phyloP scores from a whole-genome alignment of 1,284 basidiomycete genomes.

The Clitocybe nebularis region DNA sequence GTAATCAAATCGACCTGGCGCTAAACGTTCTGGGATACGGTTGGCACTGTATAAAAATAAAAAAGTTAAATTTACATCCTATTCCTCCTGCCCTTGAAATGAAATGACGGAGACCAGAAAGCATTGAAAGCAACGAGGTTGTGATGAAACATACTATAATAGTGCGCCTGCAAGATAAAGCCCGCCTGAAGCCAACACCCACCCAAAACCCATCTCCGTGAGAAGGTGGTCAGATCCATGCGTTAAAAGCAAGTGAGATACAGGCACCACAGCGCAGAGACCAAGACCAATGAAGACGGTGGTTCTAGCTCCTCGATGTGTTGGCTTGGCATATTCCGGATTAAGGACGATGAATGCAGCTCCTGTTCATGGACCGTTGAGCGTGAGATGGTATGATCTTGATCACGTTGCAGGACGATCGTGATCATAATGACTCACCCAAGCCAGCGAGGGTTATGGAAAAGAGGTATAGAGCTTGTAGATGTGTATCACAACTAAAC shows the following conservation, averaged over 20 bases:
- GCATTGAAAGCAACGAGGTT: constrained; percentile 20
- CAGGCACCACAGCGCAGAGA: constrained; percentile 68
- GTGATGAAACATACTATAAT: constrained; percentile 66
- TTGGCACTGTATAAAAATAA: constrained; percentile 56
- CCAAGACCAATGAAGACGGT: constrained; percentile 80
- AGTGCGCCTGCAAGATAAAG: constrained; percentile 77
- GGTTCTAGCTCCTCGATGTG: constrained; percentile 77
- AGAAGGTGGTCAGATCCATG: constrained; percentile 57
- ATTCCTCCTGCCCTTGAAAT: constrained; percentile 8
- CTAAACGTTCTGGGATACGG: constrained; percentile 76
- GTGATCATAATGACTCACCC: constrained; percentile 44
- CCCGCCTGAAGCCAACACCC: constrained; percentile 63
- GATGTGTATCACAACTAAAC: constrained; percentile 60
- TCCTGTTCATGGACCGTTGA: constrained; percentile 31
- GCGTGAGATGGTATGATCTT: constrained; percentile 13
- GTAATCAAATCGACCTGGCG: constrained; percentile 79
- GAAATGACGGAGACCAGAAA: constrained; percentile 18
- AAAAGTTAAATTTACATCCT: constrained; percentile 16
- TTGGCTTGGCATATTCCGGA: constrained; percentile 74
- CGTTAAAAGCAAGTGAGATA: constrained; percentile 59
- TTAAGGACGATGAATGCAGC: constrained; percentile 77
- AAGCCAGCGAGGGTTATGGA: constrained; percentile 55
- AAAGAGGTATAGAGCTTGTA: constrained; percentile 51
- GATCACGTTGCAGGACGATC: constrained; percentile 15
- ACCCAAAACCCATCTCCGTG: constrained; percentile 64